Evolutionary conservation across 768 basidiomycete species (phyloP).

Genomic region (Termitomyces titanicus): DNA sequence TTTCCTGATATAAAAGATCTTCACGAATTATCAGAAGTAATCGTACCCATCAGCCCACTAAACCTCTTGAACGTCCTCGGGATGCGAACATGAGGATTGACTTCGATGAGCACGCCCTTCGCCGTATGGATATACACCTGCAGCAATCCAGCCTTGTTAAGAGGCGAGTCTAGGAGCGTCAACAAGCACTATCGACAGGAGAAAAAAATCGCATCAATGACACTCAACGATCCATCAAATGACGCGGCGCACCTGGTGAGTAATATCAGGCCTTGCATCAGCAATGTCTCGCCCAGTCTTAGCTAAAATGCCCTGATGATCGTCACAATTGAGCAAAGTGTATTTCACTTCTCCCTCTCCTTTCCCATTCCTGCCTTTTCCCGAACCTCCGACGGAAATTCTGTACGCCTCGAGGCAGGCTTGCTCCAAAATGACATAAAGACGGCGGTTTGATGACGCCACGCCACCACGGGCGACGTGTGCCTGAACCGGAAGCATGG

Average conservation of each 20-base stretch:
- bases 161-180: slow-evolving; percentile 93
- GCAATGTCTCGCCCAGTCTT: slow-evolving; percentile 98
- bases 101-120: slow-evolving; percentile 94
- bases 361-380: slow-evolving; percentile 49
- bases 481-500: slow-evolving; percentile 81
- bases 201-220: slow-evolving; percentile 5
- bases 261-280: slow-evolving; percentile 98
- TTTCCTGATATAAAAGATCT: slow-evolving; percentile 3
- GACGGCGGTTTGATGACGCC: slow-evolving; percentile 54
- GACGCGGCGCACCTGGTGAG: slow-evolving; percentile 74
- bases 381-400: slow-evolving; percentile 61
- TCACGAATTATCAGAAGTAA: slow-evolving; percentile 1
- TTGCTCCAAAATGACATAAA: slow-evolving; percentile 90
- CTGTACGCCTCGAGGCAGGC: slow-evolving; percentile 96
- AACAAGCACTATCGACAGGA: slow-evolving; percentile 90
- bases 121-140: slow-evolving; percentile 99
- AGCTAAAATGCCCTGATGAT: slow-evolving; percentile 97
- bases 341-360: slow-evolving; percentile 87
- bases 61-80: slow-evolving; percentile 99
- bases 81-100: slow-evolving; percentile 96
- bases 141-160: slow-evolving; percentile 95
- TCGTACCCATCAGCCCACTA: slow-evolving; percentile 93
- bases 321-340: slow-evolving; percentile 95
- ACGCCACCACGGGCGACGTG: slow-evolving; percentile 59
- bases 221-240: slow-evolving; percentile 3